Percentiles rank a stretch among this genome's conserved stretches.
phyloP scores from a whole-genome alignment of 1,284 basidiomycete genomes.

The Moniliella sp. region DNA sequence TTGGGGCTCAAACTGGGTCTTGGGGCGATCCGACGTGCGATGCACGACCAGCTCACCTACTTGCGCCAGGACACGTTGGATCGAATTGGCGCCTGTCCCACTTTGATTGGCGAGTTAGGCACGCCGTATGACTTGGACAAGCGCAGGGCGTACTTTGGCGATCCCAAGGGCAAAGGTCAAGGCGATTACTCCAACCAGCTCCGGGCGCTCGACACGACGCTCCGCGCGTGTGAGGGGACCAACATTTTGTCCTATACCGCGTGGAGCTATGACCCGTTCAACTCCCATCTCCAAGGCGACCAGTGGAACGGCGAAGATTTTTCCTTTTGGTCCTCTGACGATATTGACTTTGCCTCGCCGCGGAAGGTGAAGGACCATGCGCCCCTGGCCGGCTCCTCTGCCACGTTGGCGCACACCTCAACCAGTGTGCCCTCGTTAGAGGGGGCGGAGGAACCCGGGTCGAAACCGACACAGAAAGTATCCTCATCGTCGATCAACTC shows the following conservation, averaged over 20 bases:
- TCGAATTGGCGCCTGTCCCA: slow-evolving; percentile 52
- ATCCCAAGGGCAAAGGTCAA: slow-evolving; percentile 13
- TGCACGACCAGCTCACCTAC: slow-evolving; percentile 63
- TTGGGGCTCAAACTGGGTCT: slow-evolving; percentile 50
- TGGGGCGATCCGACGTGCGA: slow-evolving; percentile 53
- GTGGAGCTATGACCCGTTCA: slow-evolving; percentile 66
- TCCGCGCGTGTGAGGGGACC: slow-evolving; percentile 66
- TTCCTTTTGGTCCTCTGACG: slow-evolving; percentile 61
- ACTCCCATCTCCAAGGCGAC: slow-evolving; percentile 69
- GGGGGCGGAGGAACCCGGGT: too few species aligned
- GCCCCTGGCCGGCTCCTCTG: too few species aligned
- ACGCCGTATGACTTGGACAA: slow-evolving; percentile 77
- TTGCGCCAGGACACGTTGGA: slow-evolving; percentile 50
- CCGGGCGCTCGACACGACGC: slow-evolving; percentile 67
- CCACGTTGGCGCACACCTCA: too few species aligned
- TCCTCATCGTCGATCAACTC: too few species aligned
- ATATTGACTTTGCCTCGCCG: too few species aligned
- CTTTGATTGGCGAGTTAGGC: slow-evolving; percentile 83
- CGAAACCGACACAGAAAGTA: too few species aligned
- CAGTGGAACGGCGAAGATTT: slow-evolving; percentile 94
- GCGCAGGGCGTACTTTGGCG: slow-evolving; percentile 47
- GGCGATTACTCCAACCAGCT: slow-evolving; percentile 56
- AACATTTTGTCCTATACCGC: slow-evolving; percentile 64
- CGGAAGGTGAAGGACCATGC: too few species aligned
- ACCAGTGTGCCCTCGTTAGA: too few species aligned